These are phyloP conservation scores for Colletotrichum sp. DNA, from an alignment of 2,329 filamentous ascomycete genomes.

Conservation along the genomic window DNA sequence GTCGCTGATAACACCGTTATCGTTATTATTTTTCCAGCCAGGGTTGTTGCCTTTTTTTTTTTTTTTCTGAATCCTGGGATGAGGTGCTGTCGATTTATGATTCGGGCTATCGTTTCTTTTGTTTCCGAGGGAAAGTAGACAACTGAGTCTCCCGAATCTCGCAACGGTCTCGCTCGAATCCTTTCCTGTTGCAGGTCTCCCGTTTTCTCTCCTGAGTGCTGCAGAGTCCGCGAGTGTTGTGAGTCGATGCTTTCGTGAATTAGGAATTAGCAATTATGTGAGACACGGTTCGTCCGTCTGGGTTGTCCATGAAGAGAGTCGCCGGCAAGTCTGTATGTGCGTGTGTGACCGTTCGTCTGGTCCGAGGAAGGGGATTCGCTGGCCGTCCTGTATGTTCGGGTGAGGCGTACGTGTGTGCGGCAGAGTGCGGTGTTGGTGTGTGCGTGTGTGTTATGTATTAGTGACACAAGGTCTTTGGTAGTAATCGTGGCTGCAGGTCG, in stretches of 20 bases:
- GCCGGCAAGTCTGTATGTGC: neutral
- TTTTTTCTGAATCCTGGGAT: neutral
- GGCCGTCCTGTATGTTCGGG: neutral
- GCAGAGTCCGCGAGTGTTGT: neutral
- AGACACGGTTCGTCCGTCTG: neutral
- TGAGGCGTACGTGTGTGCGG: neutral
- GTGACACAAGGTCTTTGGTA: neutral
- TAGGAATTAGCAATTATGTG: constrained; percentile 7
- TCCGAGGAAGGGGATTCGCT: neutral
- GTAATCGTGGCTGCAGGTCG: neutral
- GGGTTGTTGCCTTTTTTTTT: neutral
- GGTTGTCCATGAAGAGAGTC: constrained; percentile 5
- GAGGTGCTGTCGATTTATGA: neutral
- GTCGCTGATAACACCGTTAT: constrained; percentile 4
- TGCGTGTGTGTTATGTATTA: neutral
- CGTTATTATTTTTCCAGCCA: neutral
- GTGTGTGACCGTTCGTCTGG: neutral
- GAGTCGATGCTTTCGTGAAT: constrained; percentile 5
- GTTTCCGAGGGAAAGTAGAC: neutral
- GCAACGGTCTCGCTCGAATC: neutral
- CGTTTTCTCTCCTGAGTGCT: neutral
- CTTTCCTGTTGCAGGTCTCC: neutral
- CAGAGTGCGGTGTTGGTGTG: neutral
- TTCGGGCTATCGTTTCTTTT: neutral
- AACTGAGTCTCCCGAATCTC: neutral